Base-by-base conservation (phyloP, 2,329 filamentous ascomycete species). In the Colletotrichum sp. region DNA sequence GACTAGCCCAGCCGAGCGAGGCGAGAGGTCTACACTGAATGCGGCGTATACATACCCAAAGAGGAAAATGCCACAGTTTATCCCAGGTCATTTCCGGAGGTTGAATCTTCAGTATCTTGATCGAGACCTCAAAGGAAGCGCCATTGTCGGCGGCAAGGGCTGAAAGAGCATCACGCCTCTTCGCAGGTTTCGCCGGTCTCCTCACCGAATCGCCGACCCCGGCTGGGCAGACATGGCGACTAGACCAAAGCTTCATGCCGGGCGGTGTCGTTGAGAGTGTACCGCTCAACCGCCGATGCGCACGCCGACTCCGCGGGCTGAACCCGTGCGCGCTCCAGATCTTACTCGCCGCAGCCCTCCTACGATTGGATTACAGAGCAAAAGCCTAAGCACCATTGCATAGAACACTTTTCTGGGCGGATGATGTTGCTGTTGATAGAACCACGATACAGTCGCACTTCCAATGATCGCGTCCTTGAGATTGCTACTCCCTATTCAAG, bases 231-330 rank as follows among this genome's bases (percentile, higher is more conserved):
- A n/a, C 44, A 52, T 13, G n/a, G 18, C 4, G 8, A 52, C 0
- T 52, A 52, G 44, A 52, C n/a, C 44, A 21, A 52, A 52, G 44
- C 2, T 52, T 52, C 44, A 6, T 21, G 3, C n/a, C 44, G 44
- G 44, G 9, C 6, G 44, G 0, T 21, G 44, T 52, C 1, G n/a
- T 13, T 52, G 0, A 0, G 6, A 52, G 44, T 7, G 6, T 52
- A 7, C n/a, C 44, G 44, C 7, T 52, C 44, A 21, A 5, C 44
- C 44, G 44, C n/a, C 44, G 44, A 52, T 52, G 18, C 44, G 6
- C 44, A 52, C n/a, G 44, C 44, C 44, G 44, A 52, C 6, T 7
- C 10, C 44, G 10, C 18, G 44, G n/a, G 44, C 44, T 49, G 44
- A 3, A 13, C 44, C 44, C 6, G 44, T 2, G 0, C 3, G 18